Percentiles rank a stretch among this genome's conserved stretches.
Evolutionary conservation across 1,139 yeast species (phyloP).

Genomic region (Candida sp.): DNA sequence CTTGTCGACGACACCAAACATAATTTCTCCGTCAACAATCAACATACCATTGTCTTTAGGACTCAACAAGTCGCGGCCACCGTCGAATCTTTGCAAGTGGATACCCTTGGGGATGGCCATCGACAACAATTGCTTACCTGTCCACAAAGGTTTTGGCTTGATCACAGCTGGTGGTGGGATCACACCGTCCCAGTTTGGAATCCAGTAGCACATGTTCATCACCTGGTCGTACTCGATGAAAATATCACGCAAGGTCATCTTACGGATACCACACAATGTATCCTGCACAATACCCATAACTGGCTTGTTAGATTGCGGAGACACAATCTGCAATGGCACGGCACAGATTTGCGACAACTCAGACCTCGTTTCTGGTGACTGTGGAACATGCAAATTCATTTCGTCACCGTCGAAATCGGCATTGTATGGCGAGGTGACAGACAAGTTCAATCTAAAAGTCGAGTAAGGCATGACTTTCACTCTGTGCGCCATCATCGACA

Average conservation of each 20-base stretch:
- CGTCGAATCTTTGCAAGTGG: slow-evolving; percentile 92
- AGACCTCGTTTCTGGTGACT: slow-evolving; percentile 97
- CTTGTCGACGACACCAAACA: slow-evolving; percentile 98
- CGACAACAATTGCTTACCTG: slow-evolving; percentile 94
- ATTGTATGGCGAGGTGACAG: slow-evolving; percentile 98
- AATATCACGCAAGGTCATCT: slow-evolving; percentile 89
- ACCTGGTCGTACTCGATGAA: slow-evolving; percentile 94
- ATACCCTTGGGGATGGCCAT: slow-evolving; percentile 96
- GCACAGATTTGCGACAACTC: slow-evolving; percentile 95
- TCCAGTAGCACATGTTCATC: slow-evolving; percentile 97
- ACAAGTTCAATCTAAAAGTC: slow-evolving; percentile 93
- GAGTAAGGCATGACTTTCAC: slow-evolving; percentile 99
- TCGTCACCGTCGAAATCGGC: slow-evolving; percentile 99
- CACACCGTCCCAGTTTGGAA: slow-evolving; percentile 98
- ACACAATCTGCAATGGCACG: slow-evolving; percentile 96
- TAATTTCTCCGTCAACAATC: slow-evolving; percentile 89
- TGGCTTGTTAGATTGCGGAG: slow-evolving; percentile 98
- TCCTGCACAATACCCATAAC: slow-evolving; percentile 99
- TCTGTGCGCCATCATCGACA: slow-evolving; percentile 99
- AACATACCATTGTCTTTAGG: slow-evolving; percentile 94
- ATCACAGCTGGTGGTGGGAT: slow-evolving; percentile 96
- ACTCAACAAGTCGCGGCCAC: slow-evolving; percentile 80
- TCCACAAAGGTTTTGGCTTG: slow-evolving; percentile 97
- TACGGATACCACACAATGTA: slow-evolving; percentile 96
- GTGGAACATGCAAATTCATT: slow-evolving; percentile 99